A percentile compares a stretch with the other conserved stretches of the same genome.
phyloP scores from a whole-genome alignment of 139 green algal genomes.

The Yamagishiella unicocca region DNA sequence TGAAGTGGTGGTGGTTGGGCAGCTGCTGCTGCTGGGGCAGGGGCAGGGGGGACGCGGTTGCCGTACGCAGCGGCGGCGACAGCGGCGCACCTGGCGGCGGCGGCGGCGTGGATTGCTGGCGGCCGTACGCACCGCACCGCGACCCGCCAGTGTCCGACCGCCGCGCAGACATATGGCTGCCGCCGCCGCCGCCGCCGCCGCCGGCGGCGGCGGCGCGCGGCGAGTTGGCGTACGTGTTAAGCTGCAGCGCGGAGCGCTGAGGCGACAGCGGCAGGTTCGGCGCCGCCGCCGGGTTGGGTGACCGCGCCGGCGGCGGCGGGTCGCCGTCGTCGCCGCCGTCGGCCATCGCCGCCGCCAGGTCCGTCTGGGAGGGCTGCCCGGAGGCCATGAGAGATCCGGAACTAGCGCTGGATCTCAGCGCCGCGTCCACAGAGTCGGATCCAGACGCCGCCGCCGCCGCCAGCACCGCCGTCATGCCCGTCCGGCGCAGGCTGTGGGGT shows the following conservation, averaged over 20 bases:
- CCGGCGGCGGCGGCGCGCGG: too few relatives aligned
- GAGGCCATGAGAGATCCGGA: neutral
- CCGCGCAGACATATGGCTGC: neutral
- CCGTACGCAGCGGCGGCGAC: neutral
- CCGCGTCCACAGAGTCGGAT: neutral
- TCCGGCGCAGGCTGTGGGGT: slow-evolving; percentile 3
- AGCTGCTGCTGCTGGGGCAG: neutral
- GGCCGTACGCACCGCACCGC: neutral
- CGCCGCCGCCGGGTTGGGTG: too few relatives aligned
- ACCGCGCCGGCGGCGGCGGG: neutral
- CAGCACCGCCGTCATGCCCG: neutral
- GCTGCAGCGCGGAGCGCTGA: slow-evolving; percentile 5
- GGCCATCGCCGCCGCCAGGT: neutral
- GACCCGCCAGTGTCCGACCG: neutral
- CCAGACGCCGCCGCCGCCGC: neutral
- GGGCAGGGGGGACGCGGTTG: too few relatives aligned
- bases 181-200: neutral
- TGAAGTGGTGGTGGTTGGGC: neutral
- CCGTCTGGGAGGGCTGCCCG: neutral
- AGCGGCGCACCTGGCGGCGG: neutral
- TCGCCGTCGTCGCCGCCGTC: neutral
- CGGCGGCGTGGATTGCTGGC: neutral
- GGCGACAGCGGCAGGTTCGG: neutral
- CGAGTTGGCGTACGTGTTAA: too few relatives aligned
- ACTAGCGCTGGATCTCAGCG: neutral